Evolutionary conservation across 306 rosid genomes (phyloP).

Genomic region (Fragaria ananassa): DNA sequence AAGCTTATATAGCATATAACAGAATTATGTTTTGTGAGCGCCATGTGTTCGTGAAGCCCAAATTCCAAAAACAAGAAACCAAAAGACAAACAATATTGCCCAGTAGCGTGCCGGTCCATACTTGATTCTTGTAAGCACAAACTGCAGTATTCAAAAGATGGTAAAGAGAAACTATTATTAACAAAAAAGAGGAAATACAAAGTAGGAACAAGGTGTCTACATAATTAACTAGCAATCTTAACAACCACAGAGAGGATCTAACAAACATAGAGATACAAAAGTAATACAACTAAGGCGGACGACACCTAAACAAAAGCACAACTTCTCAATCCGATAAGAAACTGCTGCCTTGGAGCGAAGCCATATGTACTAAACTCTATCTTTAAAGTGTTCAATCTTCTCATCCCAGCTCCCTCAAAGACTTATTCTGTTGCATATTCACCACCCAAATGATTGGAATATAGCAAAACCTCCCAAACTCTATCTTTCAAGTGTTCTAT

Average conservation of each 20-base stretch:
- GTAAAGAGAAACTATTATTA: background rate
- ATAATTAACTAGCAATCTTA: background rate
- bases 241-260: background rate
- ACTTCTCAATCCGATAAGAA: background rate
- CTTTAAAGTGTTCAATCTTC: background rate
- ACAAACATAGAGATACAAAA: background rate
- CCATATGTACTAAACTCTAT: background rate
- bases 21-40: slow-evolving; percentile 58
- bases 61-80: slow-evolving; percentile 97
- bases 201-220: background rate
- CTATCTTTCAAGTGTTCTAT: background rate
- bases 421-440: background rate
- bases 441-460: background rate
- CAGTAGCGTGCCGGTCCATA: slow-evolving; percentile 98
- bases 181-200: background rate
- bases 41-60: slow-evolving; percentile 94
- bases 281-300: background rate
- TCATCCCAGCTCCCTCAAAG: background rate
- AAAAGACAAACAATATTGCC: slow-evolving; percentile 95
- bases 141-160: slow-evolving; percentile 52
- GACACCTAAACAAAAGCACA: background rate
- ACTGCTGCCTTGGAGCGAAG: background rate
- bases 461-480: background rate
- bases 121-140: slow-evolving; percentile 92
- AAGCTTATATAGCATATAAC: background rate